A percentile compares a stretch with the other conserved stretches of the same genome.
Conservation (phyloP, 495 filamentous ascomycete genomes). For the Viridothelium virens region DNA sequence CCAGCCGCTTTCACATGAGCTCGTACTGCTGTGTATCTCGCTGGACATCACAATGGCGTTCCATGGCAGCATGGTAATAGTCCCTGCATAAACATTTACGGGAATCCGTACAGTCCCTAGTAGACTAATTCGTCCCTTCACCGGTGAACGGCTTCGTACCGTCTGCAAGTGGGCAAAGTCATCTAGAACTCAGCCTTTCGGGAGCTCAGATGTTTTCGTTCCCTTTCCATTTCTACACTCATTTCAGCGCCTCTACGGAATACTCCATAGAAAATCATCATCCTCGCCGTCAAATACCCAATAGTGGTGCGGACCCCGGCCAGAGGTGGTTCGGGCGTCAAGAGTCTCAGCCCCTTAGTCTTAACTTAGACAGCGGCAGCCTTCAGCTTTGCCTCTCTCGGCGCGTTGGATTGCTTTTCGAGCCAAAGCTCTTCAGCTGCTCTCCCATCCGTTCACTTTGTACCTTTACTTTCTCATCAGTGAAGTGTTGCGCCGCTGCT, state of each 20-base stretch:
- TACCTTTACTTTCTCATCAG: background rate
- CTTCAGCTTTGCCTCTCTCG: background rate
- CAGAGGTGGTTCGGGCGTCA: background rate
- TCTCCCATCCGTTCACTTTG: background rate
- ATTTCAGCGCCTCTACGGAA: background rate
- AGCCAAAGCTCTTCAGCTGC: background rate
- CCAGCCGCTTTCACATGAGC: background rate
- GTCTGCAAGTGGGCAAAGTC: background rate
- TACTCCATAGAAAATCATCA: background rate
- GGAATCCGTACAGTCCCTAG: background rate
- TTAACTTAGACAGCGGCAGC: background rate
- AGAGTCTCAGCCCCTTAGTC: background rate
- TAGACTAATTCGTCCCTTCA: background rate
- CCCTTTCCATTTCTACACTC: background rate
- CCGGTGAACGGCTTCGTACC: background rate
- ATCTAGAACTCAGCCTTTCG: background rate
- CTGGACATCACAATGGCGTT: too few species aligned
- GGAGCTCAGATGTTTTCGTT: background rate
- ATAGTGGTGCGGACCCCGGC: too few species aligned
- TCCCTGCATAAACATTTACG: background rate
- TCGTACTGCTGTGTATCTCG: too few species aligned
- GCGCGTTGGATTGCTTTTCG: background rate
- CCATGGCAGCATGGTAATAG: background rate
- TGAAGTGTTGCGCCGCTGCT: background rate
- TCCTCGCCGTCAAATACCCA: too few species aligned